Evolutionary conservation across 1,284 basidiomycete species (phyloP).

Genomic region (Naganishia sp.): DNA sequence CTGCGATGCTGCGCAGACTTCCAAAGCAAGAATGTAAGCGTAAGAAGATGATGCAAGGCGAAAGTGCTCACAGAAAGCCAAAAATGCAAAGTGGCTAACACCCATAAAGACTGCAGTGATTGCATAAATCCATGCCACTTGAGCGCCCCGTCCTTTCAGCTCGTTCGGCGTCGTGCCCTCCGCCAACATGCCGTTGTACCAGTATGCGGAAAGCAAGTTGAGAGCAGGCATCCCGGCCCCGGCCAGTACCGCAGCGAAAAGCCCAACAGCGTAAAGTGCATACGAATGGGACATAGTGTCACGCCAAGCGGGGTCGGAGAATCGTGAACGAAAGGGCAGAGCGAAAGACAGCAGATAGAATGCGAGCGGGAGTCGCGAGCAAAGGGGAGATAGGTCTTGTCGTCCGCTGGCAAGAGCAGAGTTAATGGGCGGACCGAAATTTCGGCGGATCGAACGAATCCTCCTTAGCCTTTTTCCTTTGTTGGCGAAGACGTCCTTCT

Average conservation of each 20-base stretch:
- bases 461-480: too few relatives aligned
- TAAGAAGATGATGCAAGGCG: not conserved
- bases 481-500: too few relatives aligned
- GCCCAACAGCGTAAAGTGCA: slow-evolving; percentile 36
- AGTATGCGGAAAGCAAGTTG: slow-evolving; percentile 39
- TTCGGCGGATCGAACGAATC: too few relatives aligned
- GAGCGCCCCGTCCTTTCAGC: slow-evolving; percentile 36
- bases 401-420: too few relatives aligned
- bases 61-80: slow-evolving; percentile 40
- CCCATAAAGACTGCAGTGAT: slow-evolving; percentile 39
- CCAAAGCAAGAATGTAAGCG: not conserved
- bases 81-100: slow-evolving; percentile 43
- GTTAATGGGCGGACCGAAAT: too few relatives aligned
- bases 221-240: slow-evolving; percentile 38
- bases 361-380: slow-evolving; percentile 34
- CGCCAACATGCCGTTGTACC: slow-evolving; percentile 40
- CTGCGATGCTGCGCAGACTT: slow-evolving; percentile 47
- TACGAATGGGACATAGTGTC: slow-evolving; percentile 35
- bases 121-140: slow-evolving; percentile 48
- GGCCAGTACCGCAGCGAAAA: slow-evolving; percentile 33
- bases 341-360: slow-evolving; percentile 40
- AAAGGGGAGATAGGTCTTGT: slow-evolving; percentile 11
- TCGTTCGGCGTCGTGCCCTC: slow-evolving; percentile 27
- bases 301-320: slow-evolving; percentile 24
- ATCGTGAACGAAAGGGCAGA: slow-evolving; percentile 35